Conservation (phyloP, 2,329 filamentous ascomycete genomes). For the Xylogone sp. region DNA sequence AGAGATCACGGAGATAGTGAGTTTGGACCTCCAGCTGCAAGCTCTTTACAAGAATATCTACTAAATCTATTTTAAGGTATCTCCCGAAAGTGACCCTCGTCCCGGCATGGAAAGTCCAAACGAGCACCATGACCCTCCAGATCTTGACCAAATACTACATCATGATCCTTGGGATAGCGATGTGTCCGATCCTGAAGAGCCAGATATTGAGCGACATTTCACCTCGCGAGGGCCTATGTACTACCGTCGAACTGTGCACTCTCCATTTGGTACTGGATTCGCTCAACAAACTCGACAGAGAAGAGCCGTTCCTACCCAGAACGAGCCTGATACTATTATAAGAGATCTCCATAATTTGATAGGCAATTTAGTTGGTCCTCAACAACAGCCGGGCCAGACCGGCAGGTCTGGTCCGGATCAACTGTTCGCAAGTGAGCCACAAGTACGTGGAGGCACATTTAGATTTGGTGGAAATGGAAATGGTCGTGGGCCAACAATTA, state of each 20-base stretch:
- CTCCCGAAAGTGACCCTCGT: conserved; percentile 60
- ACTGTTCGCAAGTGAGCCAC: conserved; percentile 15
- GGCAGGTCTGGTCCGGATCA: conserved; percentile 27
- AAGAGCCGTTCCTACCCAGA: conserved; percentile 2
- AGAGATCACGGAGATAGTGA: conserved; percentile 83
- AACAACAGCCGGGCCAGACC: conserved; percentile 8
- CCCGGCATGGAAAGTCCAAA: conserved; percentile 25
- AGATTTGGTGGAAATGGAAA: conserved; percentile 14
- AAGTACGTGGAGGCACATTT: conserved; percentile 7
- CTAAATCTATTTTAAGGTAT: conserved; percentile 42
- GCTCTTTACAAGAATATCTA: conserved; percentile 9
- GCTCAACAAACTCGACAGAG: conserved; percentile 1
- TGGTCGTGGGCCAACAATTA: conserved; percentile 13
- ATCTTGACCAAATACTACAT: conserved; percentile 14
- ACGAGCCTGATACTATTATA: conserved; percentile 22
- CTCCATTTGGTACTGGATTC: conserved; percentile 2
- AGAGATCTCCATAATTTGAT: conserved; percentile 41
- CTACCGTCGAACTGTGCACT: conserved; percentile 22
- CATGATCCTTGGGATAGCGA: conserved; percentile 31
- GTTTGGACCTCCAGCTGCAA: conserved; percentile 28
- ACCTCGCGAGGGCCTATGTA: conserved; percentile 23
- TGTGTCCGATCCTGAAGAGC: conserved; percentile 56
- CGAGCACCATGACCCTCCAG: conserved; percentile 5
- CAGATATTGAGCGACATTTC: conserved; percentile 49
- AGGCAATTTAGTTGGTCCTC: conserved; percentile 36